These are phyloP conservation scores for Dentipellis sp. DNA, from an alignment of 768 basidiomycete species.

Conservation along the genomic window DNA sequence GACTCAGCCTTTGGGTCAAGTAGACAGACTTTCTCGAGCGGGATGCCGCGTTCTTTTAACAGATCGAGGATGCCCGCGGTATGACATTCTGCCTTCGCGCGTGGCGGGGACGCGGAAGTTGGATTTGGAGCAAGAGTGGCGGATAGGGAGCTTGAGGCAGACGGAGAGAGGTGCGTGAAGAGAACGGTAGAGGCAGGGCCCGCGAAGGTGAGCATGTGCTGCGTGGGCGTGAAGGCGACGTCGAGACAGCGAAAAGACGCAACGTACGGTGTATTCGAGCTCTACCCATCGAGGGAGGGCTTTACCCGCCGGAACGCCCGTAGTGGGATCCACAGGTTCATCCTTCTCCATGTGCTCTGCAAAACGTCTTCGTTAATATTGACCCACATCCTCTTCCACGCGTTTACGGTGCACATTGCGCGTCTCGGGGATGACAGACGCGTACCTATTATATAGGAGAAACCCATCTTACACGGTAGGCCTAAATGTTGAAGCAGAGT, in stretches of 20 bases:
- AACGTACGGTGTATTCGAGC: conserved; percentile 75
- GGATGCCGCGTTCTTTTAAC: conserved; percentile 34
- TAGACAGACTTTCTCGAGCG: conserved; percentile 67
- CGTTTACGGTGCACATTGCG: neutral
- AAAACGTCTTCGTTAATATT: neutral
- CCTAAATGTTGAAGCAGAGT: no score
- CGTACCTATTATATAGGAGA: conserved; percentile 21
- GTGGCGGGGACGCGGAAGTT: conserved; percentile 7
- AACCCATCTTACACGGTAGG: conserved; percentile 12
- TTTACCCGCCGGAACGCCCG: neutral
- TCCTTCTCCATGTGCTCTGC: conserved; percentile 96
- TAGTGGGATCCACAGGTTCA: conserved; percentile 50
- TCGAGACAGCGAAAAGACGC: conserved; percentile 4
- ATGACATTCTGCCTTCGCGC: conserved; percentile 27
- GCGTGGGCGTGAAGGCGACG: conserved; percentile 4
- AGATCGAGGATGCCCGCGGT: conserved; percentile 47
- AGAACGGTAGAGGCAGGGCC: conserved; percentile 55
- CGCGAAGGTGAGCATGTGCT: conserved; percentile 83
- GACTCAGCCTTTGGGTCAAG: conserved; percentile 85
- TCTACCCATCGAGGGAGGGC: conserved; percentile 84
- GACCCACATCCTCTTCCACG: neutral
- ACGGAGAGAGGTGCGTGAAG: conserved; percentile 81
- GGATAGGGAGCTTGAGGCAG: conserved; percentile 38
- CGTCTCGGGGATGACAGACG: neutral
- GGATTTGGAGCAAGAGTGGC: conserved; percentile 13